Evolutionary conservation across 306 rosid species (phyloP).

Genomic region (Pyrus communis): DNA sequence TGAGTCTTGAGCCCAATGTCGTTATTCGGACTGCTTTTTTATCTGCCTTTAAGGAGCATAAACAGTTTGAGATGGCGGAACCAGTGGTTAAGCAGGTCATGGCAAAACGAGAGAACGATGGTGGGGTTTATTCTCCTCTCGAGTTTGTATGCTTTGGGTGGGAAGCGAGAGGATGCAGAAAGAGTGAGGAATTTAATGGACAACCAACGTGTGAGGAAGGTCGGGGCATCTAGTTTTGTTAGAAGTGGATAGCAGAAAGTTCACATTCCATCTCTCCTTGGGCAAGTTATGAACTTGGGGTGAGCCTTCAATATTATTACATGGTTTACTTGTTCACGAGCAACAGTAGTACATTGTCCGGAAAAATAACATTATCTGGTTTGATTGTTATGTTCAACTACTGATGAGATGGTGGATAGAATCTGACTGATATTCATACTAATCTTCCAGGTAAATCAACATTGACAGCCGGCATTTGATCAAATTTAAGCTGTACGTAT

Average conservation of each 20-base stretch:
- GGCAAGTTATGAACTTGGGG: background rate
- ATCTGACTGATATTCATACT: background rate
- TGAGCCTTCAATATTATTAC: background rate
- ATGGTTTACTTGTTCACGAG: background rate
- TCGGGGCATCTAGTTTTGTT: slow-evolving; percentile 34
- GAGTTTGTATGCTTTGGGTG: slow-evolving; percentile 53
- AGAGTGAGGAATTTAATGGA: slow-evolving; percentile 40
- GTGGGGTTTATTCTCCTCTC: slow-evolving; percentile 41
- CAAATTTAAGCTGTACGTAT: background rate
- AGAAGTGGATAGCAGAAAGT: slow-evolving; percentile 13
- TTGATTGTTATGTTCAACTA: background rate
- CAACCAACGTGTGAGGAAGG: slow-evolving; percentile 27
- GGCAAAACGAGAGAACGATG: slow-evolving; percentile 35
- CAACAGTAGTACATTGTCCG: background rate
- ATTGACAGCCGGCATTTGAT: background rate
- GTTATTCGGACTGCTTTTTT: slow-evolving; percentile 44
- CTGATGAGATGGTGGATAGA: background rate
- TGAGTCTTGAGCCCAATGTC: slow-evolving; percentile 43
- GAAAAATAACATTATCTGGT: background rate
- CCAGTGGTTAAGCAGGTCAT: slow-evolving; percentile 39
- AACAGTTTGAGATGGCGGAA: slow-evolving; percentile 50
- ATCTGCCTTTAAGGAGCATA: slow-evolving; percentile 53
- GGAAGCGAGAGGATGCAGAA: slow-evolving; percentile 54
- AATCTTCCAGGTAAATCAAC: background rate
- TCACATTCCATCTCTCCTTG: background rate